These are phyloP conservation scores for Coemansia sp. DNA, from an alignment of 371 early-diverging fungal genomes.

Conservation along the genomic window DNA sequence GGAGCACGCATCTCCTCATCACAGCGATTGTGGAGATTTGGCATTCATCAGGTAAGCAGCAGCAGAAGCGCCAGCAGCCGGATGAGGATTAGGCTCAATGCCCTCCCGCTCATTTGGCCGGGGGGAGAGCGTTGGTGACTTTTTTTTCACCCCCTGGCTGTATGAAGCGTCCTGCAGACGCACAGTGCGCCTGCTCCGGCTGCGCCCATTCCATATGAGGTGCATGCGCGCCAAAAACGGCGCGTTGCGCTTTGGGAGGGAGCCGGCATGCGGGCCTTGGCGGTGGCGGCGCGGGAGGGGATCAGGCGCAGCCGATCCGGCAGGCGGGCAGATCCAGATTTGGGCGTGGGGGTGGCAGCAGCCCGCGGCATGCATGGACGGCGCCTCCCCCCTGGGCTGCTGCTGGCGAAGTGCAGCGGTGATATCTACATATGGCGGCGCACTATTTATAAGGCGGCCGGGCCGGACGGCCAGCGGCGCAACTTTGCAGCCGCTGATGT, in stretches of 20 bases:
- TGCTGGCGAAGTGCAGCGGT: slow-evolving; percentile 10
- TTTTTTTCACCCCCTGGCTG: too few species aligned
- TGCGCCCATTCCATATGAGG: neutral
- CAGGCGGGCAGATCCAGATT: slow-evolving; percentile 1
- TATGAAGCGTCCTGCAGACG: neutral
- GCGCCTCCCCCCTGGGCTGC: neutral
- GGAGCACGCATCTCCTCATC: too few species aligned
- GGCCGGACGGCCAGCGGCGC: neutral
- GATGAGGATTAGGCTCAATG: too few species aligned
- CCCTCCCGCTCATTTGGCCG: too few species aligned
- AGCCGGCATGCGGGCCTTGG: too few species aligned
- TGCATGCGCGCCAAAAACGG: neutral
- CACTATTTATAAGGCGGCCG: slow-evolving; percentile 14
- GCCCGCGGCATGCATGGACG: slow-evolving; percentile 7
- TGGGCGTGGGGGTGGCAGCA: neutral
- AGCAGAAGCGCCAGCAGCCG: too few species aligned
- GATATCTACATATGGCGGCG: slow-evolving; percentile 20
- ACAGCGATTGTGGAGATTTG: too few species aligned
- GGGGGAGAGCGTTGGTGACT: too few species aligned
- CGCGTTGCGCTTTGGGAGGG: neutral
- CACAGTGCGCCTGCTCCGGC: neutral
- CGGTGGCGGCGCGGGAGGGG: neutral
- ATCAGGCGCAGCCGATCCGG: slow-evolving; percentile 6
- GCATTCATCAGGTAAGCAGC: too few species aligned
- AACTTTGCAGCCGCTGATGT: slow-evolving; percentile 9